Evolutionary conservation across 495 filamentous ascomycete species (phyloP), one percentile per base, ranked within the genome.

Genomic region (Daldinia childiae): DNA sequence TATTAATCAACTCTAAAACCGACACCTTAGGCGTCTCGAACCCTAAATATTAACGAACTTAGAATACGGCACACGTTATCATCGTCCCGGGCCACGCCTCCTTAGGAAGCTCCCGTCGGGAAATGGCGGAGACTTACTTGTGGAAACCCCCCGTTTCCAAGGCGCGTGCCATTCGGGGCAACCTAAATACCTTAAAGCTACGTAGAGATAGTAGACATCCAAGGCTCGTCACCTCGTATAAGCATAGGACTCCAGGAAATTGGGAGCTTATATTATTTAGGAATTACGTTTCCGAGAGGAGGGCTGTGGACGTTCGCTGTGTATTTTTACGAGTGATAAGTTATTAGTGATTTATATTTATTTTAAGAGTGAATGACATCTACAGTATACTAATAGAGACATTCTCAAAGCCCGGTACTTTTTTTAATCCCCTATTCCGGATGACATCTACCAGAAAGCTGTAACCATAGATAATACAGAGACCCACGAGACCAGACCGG

Each of bases 381-480:
- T 51, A 26, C 19, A 12, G 45, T 51, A 51, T 51, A 41, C 39
- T 41, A 17, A 41, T 41, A 51, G 17, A 51, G 45, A 51, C 45
- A 51, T 11, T 51, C 45, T 26, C 24, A 12, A 51, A 8, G 19
- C 45, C 45, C 21, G 21, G 26, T 55, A 27, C 14, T 27, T 32
- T 55, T 54, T 32, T 21, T 0, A 32, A 59, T 0, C 39, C 58
- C 58, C 39, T 30, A 29, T 11, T 30, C 54, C 30, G 6, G 21
- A 52, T 52, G n/a, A 30, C 50, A 21, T 62, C 27, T 66, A 70
- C 62, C 43, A 71, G 38, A 74, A 62, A 14, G 70, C 38, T 60
- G 71, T 62, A 52, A 66, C 60, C n/a, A 71, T 66, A 38, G 69
- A 62, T 54, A 78, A 50, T 48, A 78, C 19, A 55, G 66, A 68